phyloP scores from a whole-genome alignment of 352 stramenopile genomes.

The Chloridella minuta region DNA sequence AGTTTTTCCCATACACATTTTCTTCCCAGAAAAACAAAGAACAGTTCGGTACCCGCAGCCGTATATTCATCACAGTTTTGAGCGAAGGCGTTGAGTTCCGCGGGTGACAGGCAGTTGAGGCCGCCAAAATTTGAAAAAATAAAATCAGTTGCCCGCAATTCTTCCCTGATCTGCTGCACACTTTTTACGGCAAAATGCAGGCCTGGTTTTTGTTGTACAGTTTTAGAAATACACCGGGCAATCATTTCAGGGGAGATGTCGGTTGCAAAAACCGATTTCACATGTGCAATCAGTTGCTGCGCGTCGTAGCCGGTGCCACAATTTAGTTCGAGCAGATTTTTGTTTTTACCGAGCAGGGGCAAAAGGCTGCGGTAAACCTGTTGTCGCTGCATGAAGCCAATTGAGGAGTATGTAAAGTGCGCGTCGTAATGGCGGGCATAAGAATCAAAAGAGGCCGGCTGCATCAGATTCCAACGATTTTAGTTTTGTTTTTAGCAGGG shows the following conservation, averaged over 20 bases:
- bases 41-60: no score
- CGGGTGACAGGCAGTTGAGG: no score
- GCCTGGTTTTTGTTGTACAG: neutral
- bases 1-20: no score
- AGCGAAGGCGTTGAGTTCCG: no score
- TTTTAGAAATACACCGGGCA: no score
- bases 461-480: neutral
- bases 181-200: neutral
- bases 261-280: neutral
- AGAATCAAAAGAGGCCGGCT: neutral
- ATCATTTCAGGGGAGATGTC: neutral
- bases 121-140: neutral
- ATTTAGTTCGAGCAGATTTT: neutral
- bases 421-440: neutral
- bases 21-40: no score
- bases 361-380: neutral
- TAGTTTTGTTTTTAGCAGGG: no score
- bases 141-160: neutral
- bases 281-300: neutral
- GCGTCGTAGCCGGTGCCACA: neutral
- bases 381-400: neutral
- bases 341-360: neutral
- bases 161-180: neutral
- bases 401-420: neutral
- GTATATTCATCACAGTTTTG: no score